phyloP scores from a whole-genome alignment of 2,329 filamentous ascomycete genomes.

The Pestalotiopsis sp. region DNA sequence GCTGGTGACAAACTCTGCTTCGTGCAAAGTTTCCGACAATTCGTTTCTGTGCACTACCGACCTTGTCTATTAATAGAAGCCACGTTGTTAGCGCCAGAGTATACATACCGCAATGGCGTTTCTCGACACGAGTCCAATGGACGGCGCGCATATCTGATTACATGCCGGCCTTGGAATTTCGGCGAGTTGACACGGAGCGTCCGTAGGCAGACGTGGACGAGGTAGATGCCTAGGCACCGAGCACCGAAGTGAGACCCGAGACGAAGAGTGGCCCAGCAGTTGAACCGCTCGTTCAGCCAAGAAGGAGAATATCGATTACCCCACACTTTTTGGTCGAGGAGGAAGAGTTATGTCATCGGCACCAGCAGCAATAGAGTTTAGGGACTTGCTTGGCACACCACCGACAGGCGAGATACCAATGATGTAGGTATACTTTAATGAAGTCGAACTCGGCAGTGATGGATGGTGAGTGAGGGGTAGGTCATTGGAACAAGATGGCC shows the following conservation, averaged over 20 bases:
- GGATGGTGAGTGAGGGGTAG: not conserved
- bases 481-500: not conserved
- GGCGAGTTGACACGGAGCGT: no score
- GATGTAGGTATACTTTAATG: not conserved
- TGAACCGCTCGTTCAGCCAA: no score
- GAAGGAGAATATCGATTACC: not conserved
- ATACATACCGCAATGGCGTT: not conserved
- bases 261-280: no score
- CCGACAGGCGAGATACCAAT: not conserved
- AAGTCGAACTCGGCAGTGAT: not conserved
- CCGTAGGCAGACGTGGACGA: no score
- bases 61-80: not conserved
- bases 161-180: not conserved
- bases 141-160: not conserved
- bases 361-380: not conserved
- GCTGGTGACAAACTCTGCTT: no score
- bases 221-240: no score
- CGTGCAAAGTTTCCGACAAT: no score
- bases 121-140: not conserved
- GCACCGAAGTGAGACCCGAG: no score
- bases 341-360: not conserved
- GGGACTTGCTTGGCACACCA: not conserved
- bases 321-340: not conserved
- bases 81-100: not conserved
- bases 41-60: not conserved